Conservation (phyloP, 805 yeast genomes). For the Zygoascus ofunaensis region DNA sequence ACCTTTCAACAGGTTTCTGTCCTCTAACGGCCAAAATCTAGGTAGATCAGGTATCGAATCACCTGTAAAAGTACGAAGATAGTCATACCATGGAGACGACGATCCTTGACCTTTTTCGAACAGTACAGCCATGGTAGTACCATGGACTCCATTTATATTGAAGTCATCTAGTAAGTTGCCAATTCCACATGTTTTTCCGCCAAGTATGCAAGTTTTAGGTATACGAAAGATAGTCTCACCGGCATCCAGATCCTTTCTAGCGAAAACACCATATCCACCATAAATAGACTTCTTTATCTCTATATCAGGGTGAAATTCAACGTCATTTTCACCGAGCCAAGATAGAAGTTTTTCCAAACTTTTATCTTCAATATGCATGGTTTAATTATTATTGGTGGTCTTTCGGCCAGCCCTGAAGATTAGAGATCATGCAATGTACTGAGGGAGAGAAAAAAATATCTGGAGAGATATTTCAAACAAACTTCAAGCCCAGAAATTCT, state of each 20-base stretch:
- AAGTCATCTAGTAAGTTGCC: conserved; percentile 59
- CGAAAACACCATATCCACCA: conserved; percentile 74
- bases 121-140: conserved; percentile 56
- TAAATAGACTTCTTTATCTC: conserved; percentile 38
- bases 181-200: conserved; percentile 31
- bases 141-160: conserved; percentile 53
- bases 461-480: too few species aligned
- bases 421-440: too few species aligned
- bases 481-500: too few species aligned
- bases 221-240: conserved; percentile 28
- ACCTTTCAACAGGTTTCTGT: conserved; percentile 38
- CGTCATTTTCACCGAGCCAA: conserved; percentile 50
- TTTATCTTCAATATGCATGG: conserved; percentile 1
- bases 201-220: conserved; percentile 27
- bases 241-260: conserved; percentile 33
- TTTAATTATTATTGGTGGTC: too few species aligned
- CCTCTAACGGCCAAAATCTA: conserved; percentile 52
- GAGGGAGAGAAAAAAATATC: too few species aligned
- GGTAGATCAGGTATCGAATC: conserved; percentile 40
- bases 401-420: too few species aligned
- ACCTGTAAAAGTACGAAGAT: conserved; percentile 36
- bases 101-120: conserved; percentile 55
- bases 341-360: conserved; percentile 26
- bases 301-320: conserved; percentile 46
- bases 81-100: conserved; percentile 75